Conservation (phyloP, 2,329 filamentous ascomycete species). For the Sclerotiophoma versabilis region DNA sequence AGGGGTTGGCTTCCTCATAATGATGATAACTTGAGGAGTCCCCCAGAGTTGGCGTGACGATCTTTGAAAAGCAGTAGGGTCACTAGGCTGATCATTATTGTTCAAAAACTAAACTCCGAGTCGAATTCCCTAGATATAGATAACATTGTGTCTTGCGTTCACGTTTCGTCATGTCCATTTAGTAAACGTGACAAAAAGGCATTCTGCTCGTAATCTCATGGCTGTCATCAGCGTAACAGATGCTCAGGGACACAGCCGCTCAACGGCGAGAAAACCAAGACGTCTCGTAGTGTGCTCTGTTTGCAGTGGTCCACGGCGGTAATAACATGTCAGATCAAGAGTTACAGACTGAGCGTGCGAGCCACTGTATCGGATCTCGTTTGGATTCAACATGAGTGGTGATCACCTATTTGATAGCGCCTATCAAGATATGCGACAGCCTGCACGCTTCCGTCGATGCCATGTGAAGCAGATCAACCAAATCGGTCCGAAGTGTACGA, state of each 20-base stretch:
- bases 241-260: background rate
- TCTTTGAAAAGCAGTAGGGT: background rate
- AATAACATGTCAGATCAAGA: background rate
- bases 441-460: conserved; percentile 4
- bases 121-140: background rate
- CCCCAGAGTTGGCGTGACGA: background rate
- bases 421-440: background rate
- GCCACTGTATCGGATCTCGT: background rate
- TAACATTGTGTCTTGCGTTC: background rate
- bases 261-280: background rate
- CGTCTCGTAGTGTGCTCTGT: background rate
- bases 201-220: background rate
- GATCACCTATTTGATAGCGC: background rate
- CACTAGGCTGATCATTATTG: too few species aligned
- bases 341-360: background rate
- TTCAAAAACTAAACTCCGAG: too few species aligned
- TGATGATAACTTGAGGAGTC: background rate
- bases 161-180: background rate
- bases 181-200: background rate
- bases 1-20: conserved; percentile 10
- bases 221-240: background rate
- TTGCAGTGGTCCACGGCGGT: background rate
- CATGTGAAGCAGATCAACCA: conserved; percentile 45
- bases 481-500: conserved; percentile 46
- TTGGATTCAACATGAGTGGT: background rate